Base-by-base conservation (phyloP, 345 rosid genomes). In the Moricandia moricandioides region DNA sequence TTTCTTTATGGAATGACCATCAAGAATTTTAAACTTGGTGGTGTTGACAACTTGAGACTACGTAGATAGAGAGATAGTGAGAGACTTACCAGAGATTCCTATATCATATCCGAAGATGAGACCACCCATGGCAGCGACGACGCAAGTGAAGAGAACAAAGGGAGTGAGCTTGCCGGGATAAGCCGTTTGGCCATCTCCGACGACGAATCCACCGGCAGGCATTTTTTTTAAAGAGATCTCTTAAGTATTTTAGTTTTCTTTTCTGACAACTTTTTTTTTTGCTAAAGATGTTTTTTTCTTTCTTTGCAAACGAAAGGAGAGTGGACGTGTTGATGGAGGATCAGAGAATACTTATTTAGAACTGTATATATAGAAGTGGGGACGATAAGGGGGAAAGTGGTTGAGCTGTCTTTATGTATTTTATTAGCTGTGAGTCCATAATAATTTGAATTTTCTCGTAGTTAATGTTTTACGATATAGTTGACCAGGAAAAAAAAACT, bases 121-220 rank as follows among this genome's bases (percentile, higher is more conserved):
- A 73, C 98, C 98, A 2, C 98, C 98, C 98, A 91, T 94, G 85
- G 90, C 94, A n/a, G 97, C 98, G 24, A 94, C 90, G 18, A 94
- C 75, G 67, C 97, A 94, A 34, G 98, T 91, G 58, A 88, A 83
- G 27, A 77, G 72, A 62, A 94, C 98, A 70, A 69, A 94, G 3
- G 74, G 86, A 10, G 98, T 93, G 2, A 93, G 92, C 18, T 88
- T 93, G 12, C 98, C 98, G 35, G 97, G 94, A 71, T 93, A 93
- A 70, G 76, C 90, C 83, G 24, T 85, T 37, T 85, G 85, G 76
- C 37, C 72, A 49, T 80, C 86, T 9, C 83, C 87, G 67, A 74
- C 65, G 1, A 79, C 84, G 4, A 89, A 82, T 11, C 87, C 89
- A 72, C 89, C 94, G 2, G 39, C 89, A 4, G 87, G 80, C 91